Evolutionary conservation across 1,139 yeast genomes (phyloP).

Genomic region (Candida sojae): DNA sequence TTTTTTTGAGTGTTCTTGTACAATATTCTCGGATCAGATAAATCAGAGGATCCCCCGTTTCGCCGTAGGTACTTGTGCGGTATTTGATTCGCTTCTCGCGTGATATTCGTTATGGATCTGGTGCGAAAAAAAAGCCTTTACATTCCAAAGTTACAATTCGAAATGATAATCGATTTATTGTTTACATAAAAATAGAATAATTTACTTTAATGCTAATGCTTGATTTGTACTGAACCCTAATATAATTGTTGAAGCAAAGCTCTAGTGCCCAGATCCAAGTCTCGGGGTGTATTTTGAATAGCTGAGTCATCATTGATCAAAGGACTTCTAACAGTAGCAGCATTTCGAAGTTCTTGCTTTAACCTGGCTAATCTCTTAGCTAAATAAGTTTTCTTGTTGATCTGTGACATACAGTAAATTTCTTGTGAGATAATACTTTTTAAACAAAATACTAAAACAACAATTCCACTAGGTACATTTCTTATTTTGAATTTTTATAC

Average conservation of each 20-base stretch:
- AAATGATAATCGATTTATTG: neutral
- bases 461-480: too few relatives aligned
- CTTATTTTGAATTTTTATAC: too few relatives aligned
- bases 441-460: too few relatives aligned
- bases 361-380: constrained; percentile 13
- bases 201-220: neutral
- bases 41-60: too few relatives aligned
- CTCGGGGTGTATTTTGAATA: neutral
- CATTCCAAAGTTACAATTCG: neutral
- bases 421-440: too few relatives aligned
- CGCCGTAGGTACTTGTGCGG: too few relatives aligned
- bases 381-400: constrained; percentile 27
- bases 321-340: neutral
- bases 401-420: too few relatives aligned
- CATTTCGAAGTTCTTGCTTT: constrained; percentile 3
- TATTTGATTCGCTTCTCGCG: neutral
- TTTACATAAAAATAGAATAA: neutral
- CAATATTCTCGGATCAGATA: neutral
- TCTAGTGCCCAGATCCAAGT: neutral
- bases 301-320: too few relatives aligned
- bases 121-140: too few relatives aligned
- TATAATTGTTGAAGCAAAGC: neutral
- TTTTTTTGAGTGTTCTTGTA: too few relatives aligned
- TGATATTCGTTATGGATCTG: neutral
- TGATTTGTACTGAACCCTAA: too few relatives aligned